Base-by-base conservation (phyloP, 495 filamentous ascomycete species). In the Friedmanniomyces simplex region DNA sequence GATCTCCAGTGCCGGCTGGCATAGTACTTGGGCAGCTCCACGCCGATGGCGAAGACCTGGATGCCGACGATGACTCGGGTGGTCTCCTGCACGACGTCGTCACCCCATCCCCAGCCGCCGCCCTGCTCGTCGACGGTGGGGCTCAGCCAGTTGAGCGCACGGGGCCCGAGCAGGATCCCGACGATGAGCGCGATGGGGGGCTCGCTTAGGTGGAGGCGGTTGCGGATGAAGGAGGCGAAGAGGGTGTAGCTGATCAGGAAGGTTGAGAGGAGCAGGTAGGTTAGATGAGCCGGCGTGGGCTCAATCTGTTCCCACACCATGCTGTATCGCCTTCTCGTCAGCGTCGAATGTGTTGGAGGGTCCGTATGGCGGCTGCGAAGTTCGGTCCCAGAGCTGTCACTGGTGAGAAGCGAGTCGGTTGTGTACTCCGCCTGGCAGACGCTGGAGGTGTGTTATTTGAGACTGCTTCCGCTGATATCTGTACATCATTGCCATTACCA, bases 191-290 rank as follows among this genome's bases (percentile, higher is more conserved):
- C 77, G 4, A 79, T 66, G 0, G 75, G 76, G 0, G 76, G 77
- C 63, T 79, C 76, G 21, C 73, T 75, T n/a, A 79, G 73, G 64
- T 79, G 75, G 4, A 79, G 69, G 12, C 69, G 65, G 54, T 79
- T 78, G 25, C 74, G 70, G 54, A 79, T 77, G 58, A 75, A 71
- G 41, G 64, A 56, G 16, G 70, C 71, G 61, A 78, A 78, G 54
- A 79, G 67, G 20, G 72, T 70, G 57, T 77, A 79, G 36, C 65
- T 42, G 51, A 79, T 66, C n/a, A 79, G 71, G 62, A 79, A 79
- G 30, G 60, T 48, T 11, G 73, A 69, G 30, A 77, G 59, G 48
- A 73, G 53, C 39, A 79, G 60, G 61, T 76, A 79, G 56, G 71
- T 66, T 12, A 75, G 58, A 57, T 79, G 76, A 7, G 76, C 46